phyloP scores from a whole-genome alignment of 1,284 basidiomycete species.

The Polyporus tsugae region DNA sequence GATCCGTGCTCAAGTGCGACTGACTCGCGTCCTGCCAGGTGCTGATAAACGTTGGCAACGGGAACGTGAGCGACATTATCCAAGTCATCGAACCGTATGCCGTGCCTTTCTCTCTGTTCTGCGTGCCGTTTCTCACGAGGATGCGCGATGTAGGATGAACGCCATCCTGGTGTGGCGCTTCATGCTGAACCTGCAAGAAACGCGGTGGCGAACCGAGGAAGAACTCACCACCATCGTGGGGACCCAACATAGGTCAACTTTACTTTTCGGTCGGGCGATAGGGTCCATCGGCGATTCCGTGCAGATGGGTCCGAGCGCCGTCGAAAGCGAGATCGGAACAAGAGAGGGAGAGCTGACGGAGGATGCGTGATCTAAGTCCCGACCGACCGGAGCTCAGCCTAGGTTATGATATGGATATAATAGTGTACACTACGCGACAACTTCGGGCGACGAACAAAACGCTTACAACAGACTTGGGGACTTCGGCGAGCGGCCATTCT shows the following conservation, averaged over 20 bases:
- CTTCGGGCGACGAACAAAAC: not conserved
- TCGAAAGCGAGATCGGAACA: not conserved
- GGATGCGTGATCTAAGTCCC: not conserved
- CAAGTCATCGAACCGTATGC: constrained; percentile 9
- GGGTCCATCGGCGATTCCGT: not conserved
- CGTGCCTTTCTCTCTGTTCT: not conserved
- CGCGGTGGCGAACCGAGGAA: not conserved
- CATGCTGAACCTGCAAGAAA: constrained; percentile 12
- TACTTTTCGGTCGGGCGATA: not conserved
- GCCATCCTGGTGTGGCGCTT: constrained; percentile 12
- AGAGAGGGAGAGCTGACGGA: not conserved
- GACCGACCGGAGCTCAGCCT: not conserved
- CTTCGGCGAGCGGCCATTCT: not conserved
- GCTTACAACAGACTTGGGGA: not conserved
- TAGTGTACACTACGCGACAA: not conserved
- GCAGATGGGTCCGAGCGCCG: not conserved
- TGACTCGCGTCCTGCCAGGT: not conserved
- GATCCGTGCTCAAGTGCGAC: not conserved
- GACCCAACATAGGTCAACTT: not conserved
- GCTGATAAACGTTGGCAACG: constrained; percentile 2
- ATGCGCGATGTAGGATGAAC: not conserved
- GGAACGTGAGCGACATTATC: constrained; percentile 10
- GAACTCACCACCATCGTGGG: not conserved
- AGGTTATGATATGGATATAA: not conserved
- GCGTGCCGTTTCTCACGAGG: not conserved